These are phyloP conservation scores for Iris pallida DNA, from an alignment of 116 monocot species.

Conservation along the genomic window DNA sequence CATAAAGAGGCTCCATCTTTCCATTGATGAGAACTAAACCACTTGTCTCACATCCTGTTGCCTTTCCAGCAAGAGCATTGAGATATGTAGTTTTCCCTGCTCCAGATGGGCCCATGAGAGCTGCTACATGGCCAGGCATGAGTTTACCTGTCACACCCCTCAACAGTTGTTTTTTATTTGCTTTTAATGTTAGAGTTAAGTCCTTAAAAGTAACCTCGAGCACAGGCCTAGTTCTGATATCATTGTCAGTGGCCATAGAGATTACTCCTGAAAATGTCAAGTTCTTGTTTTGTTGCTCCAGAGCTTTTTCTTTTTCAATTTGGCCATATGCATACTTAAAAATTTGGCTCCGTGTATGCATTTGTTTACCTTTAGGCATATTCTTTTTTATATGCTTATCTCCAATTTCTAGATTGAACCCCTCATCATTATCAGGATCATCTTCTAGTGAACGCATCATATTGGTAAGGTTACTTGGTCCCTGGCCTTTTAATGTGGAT, in stretches of 20 bases:
- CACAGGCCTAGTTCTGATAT: conserved; percentile 35
- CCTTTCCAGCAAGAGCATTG: conserved; percentile 54
- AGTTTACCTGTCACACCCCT: conserved; percentile 57
- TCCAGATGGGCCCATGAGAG: conserved; percentile 70
- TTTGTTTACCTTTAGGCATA: conserved; percentile 30
- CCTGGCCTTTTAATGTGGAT: conserved; percentile 20
- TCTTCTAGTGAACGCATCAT: conserved; percentile 41
- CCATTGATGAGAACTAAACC: conserved; percentile 59
- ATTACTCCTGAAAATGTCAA: conserved; percentile 50
- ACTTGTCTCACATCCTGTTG: conserved; percentile 39
- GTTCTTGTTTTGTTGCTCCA: conserved; percentile 43
- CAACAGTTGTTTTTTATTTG: conserved; percentile 36
- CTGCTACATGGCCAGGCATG: conserved; percentile 47
- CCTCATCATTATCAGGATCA: conserved; percentile 22
- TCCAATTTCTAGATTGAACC: conserved; percentile 34
- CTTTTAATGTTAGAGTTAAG: conserved; percentile 45
- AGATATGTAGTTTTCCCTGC: conserved; percentile 67
- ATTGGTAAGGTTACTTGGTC: conserved; percentile 23
- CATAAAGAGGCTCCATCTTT: conserved; percentile 35
- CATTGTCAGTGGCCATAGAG: conserved; percentile 34
- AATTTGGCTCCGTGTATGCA: conserved; percentile 48
- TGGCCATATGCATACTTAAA: conserved; percentile 63
- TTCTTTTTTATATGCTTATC: conserved; percentile 39
- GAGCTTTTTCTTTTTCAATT: conserved; percentile 58
- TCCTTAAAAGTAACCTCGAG: conserved; percentile 62